Evolutionary conservation across 73 alveolate species (phyloP), one percentile per base, ranked within the genome.

Genomic region (Uronychia setigera): DNA sequence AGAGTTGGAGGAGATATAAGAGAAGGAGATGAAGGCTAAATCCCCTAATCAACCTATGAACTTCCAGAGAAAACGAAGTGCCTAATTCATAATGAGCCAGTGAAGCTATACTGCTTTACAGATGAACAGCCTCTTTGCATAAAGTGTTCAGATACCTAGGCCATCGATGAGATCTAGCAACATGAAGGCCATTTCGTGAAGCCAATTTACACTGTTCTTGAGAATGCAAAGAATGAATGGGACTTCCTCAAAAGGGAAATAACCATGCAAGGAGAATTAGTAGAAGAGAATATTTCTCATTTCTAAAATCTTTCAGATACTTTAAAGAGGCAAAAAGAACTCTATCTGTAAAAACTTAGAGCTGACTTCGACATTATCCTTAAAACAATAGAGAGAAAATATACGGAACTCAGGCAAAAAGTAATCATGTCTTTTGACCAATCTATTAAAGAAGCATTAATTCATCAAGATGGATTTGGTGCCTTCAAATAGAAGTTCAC

Each of bases 321-420:
- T 0, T 78, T 88, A 19, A 11, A 81, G 33, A 81, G 80, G 26
- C 67, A 81, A 75, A 88, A 88, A 80, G 57, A 74, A 25, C 80
- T 81, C 58, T 76, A 80, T 30, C 46, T 88, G 82, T 33, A 88
- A 74, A 88, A 88, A 58, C 74, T 88, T 19, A 58, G 82, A 32
- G 94, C 88, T 28, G 94, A 88, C 79, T 88, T 88, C 60, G 94
- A 88, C 26, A 88, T 88, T 28, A 81, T 88, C 5, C 33, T 57
- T 74, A 88, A 88, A 76, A 27, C 82, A 13, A 77, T 88, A 30
- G 94, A 88, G 58, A 74, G 94, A 32, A 88, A 88, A 57, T 87
- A 80, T 76, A 60, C 90, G 0, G 94, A 88, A 76, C 79, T 81
- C 0, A 88, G 85, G 60, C 88, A 88, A 32, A 80, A 81, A 32